Evolutionary conservation across 108 stramenopile species (phyloP).

Genomic region (Skeletonema costatum): DNA sequence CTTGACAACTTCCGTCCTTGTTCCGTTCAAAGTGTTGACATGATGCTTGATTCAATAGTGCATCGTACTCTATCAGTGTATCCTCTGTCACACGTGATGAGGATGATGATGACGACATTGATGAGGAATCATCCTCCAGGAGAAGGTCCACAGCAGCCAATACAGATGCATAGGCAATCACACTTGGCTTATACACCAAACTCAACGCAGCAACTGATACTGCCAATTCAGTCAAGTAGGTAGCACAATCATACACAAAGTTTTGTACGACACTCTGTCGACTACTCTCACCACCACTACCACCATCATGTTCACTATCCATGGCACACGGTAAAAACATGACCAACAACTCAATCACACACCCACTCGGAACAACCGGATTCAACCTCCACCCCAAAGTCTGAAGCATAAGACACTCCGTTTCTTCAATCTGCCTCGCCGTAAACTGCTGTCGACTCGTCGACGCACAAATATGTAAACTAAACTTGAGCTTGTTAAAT

Average conservation of each 20-base stretch:
- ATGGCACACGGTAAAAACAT: slow-evolving; percentile 6
- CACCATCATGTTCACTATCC: not conserved
- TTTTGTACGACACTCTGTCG: not conserved
- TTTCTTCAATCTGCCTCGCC: slow-evolving; percentile 21
- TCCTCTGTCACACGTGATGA: not conserved
- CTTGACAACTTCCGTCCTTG: not conserved
- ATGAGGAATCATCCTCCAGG: not conserved
- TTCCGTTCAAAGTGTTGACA: not conserved
- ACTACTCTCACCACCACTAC: not conserved
- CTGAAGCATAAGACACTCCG: slow-evolving; percentile 14
- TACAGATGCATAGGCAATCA: slow-evolving; percentile 75
- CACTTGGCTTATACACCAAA: slow-evolving; percentile 55
- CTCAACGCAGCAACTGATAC: slow-evolving; percentile 67
- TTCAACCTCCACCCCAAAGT: slow-evolving; percentile 42
- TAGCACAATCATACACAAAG: slow-evolving; percentile 44
- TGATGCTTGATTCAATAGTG: not conserved
- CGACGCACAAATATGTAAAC: slow-evolving; percentile 33
- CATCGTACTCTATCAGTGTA: not conserved
- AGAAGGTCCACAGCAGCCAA: slow-evolving; percentile 69
- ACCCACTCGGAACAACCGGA: slow-evolving; percentile 41
- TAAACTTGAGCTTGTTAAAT: slow-evolving; percentile 33
- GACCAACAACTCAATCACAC: slow-evolving; percentile 30
- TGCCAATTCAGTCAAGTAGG: slow-evolving; percentile 75
- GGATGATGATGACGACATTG: not conserved
- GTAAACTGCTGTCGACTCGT: slow-evolving; percentile 45